Evolutionary conservation across 2,329 filamentous ascomycete genomes (phyloP), one percentile per base, ranked within the genome.

Genomic region (Cordyceps tenuipes): DNA sequence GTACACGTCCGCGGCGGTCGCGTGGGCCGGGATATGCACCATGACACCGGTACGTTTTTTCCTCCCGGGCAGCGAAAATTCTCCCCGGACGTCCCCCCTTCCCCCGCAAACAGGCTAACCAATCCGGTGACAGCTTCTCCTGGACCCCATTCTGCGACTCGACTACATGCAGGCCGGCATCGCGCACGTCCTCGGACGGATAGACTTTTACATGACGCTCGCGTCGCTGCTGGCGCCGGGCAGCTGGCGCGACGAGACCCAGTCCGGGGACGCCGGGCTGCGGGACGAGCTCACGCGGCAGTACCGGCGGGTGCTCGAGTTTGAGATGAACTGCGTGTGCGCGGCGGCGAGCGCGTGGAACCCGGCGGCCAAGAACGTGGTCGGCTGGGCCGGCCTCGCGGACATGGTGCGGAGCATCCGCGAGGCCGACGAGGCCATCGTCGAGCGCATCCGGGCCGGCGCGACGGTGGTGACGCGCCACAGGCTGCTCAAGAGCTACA

Each of bases 271-370:
- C 2, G 57, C 64, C 2, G 57, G 64, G 3, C 48, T 64, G 6
- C 66, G 63, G 3, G 68, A 69, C 10, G 61, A 60, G 9, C 59
- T 74, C 10, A 23, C 69, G 1, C 63, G 63, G 5, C 62, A 74
- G 6, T 73, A 71, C 63, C 67, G 70, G 21, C 66, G 63, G 15
- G 66, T 73, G 5, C 67, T 75, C 29, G 73, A 75, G n/a, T n/a
- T n/a, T n/a, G n/a, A n/a, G n/a, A 75, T 75, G 73, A 74, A 74
- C 57, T 71, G 70, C 64, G 69, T 75, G 10, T 75, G 72, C 61
- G 73, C 73, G 6, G 66, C 72, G 17, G 72, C 72, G 3, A 72
- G 70, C 61, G 67, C 69, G 12, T 74, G 72, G 71, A 73, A 74
- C 52, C 65, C 68, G 29, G 71, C 68, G 0, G 72, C 71, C 3